phyloP scores from a whole-genome alignment of 2,329 filamentous ascomycete genomes.

The Xylariaceae sp. region DNA sequence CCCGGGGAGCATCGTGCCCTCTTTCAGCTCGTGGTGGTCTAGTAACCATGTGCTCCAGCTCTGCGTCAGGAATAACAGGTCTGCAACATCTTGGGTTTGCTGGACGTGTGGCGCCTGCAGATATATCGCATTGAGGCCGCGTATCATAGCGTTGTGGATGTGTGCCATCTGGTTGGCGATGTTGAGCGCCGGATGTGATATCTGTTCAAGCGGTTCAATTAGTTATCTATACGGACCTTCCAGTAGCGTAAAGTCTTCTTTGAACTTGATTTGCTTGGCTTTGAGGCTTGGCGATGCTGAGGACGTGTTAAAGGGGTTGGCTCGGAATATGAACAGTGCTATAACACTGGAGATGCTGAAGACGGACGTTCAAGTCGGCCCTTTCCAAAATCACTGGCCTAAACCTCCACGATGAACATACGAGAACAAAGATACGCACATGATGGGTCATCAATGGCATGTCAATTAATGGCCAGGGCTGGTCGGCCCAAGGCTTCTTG shows the following conservation, averaged over 20 bases:
- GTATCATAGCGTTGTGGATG: slow-evolving; percentile 36
- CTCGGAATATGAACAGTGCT: not conserved
- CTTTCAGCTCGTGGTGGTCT: slow-evolving; percentile 33
- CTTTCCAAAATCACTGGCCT: no score
- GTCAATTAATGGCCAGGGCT: slow-evolving; percentile 31
- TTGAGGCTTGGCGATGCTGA: no score
- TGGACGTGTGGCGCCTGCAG: slow-evolving; percentile 34
- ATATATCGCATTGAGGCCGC: slow-evolving; percentile 37
- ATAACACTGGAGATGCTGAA: not conserved
- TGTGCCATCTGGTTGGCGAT: slow-evolving; percentile 35
- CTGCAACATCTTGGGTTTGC: slow-evolving; percentile 28
- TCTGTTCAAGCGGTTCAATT: slow-evolving; percentile 15
- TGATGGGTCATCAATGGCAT: slow-evolving; percentile 23
- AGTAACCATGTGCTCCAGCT: slow-evolving; percentile 32
- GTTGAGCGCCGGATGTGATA: slow-evolving; percentile 27
- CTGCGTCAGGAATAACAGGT: slow-evolving; percentile 33
- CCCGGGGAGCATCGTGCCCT: slow-evolving; percentile 31
- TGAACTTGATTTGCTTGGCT: not conserved
- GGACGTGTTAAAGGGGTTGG: not conserved
- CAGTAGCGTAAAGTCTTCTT: no score
- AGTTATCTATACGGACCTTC: slow-evolving; percentile 1
- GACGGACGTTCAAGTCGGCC: no score
- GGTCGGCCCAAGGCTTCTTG: slow-evolving; percentile 29
- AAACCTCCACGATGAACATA: not conserved
- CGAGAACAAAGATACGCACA: not conserved